A percentile compares a stretch with the other conserved stretches of the same genome.
Evolutionary conservation across 1,284 basidiomycete species (phyloP).

Genomic region (Leccinum idahoense): DNA sequence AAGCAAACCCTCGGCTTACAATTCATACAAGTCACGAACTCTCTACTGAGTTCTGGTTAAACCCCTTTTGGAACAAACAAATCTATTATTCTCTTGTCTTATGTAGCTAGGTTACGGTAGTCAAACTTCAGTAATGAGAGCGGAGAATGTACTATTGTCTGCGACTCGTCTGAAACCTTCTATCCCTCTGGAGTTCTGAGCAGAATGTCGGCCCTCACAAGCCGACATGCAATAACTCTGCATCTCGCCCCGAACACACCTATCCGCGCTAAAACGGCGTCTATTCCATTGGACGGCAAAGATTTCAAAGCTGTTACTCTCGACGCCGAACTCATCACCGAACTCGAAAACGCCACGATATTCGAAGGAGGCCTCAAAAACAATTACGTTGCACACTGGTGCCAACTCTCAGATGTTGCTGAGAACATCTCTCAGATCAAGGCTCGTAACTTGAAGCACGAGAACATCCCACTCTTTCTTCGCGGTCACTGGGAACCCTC

Average conservation of each 20-base stretch:
- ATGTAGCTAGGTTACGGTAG: background rate
- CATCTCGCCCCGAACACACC: background rate
- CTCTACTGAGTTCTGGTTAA: background rate
- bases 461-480: background rate
- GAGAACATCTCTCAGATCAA: background rate
- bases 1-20: background rate
- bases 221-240: background rate
- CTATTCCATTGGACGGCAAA: background rate
- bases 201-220: background rate
- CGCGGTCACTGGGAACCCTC: background rate
- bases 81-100: background rate
- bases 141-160: too few species aligned
- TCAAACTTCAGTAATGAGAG: too few species aligned
- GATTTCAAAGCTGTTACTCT: background rate
- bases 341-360: background rate
- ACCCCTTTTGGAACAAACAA: background rate
- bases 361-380: background rate
- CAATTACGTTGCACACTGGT: background rate
- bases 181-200: background rate
- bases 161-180: too few species aligned
- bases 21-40: background rate
- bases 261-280: background rate
- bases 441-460: background rate
- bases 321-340: background rate
- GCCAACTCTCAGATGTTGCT: background rate